Conservation (phyloP, 1,284 basidiomycete species). For the Microbotryomycetes sp. region DNA sequence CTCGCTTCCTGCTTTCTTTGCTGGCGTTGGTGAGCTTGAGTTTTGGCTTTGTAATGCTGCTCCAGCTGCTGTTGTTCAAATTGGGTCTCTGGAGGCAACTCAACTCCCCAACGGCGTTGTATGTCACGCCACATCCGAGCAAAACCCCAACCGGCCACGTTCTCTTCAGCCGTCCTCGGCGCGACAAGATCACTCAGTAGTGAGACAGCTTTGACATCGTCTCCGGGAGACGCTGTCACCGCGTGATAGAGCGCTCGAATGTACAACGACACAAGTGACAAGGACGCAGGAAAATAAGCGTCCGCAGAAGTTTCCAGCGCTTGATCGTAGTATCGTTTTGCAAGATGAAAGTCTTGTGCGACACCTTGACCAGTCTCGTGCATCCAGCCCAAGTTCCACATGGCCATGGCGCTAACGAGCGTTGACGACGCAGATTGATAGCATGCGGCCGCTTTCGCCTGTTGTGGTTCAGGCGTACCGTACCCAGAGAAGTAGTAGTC, state of each 20-base stretch:
- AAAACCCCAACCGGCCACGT: slow-evolving; percentile 15
- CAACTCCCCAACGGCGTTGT: slow-evolving; percentile 28
- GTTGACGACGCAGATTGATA: slow-evolving; percentile 88
- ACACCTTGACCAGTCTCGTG: slow-evolving; percentile 94
- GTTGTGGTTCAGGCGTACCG: slow-evolving; percentile 56
- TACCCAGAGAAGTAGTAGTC: slow-evolving; percentile 76
- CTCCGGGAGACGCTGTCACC: slow-evolving; percentile 56
- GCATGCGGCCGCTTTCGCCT: slow-evolving; percentile 83
- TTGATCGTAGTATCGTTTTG: slow-evolving; percentile 91
- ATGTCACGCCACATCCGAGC: slow-evolving; percentile 27
- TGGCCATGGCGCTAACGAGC: slow-evolving; percentile 81
- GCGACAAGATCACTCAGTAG: slow-evolving; percentile 13
- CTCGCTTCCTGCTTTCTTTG: background rate
- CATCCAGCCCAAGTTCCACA: slow-evolving; percentile 99
- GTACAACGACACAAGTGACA: slow-evolving; percentile 79
- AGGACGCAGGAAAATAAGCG: slow-evolving; percentile 76
- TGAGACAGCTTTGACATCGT: slow-evolving; percentile 33
- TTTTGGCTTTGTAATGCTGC: background rate
- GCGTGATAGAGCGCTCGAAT: slow-evolving; percentile 75
- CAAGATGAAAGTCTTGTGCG: slow-evolving; percentile 87
- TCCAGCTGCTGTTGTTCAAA: background rate
- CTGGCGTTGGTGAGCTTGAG: background rate
- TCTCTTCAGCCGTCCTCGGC: background rate
- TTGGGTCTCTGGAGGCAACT: slow-evolving; percentile 16
- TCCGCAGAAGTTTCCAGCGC: slow-evolving; percentile 79